These are phyloP conservation scores for Botryotinia narcissicola DNA, from an alignment of 2,329 filamentous ascomycete species.

Conservation along the genomic window DNA sequence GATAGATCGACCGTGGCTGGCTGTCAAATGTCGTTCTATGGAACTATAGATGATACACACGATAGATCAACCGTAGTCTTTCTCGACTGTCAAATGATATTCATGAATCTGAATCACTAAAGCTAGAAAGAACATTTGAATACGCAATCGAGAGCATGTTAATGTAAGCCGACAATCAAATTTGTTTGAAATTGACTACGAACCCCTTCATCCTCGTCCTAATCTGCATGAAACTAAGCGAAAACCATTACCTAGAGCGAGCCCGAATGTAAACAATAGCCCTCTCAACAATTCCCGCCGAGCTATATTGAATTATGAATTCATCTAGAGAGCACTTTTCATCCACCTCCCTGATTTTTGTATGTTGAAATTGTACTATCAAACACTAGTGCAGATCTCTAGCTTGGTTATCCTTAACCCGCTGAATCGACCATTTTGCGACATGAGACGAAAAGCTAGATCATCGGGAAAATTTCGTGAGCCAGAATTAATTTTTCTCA, in stretches of 20 bases:
- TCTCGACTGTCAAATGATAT: background rate
- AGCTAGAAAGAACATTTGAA: background rate
- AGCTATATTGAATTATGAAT: background rate
- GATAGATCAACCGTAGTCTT: background rate
- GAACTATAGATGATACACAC: background rate
- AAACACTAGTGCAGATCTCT: background rate
- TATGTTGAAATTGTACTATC: background rate
- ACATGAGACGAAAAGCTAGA: constrained; percentile 9
- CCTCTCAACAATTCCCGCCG: background rate
- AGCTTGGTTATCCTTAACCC: background rate
- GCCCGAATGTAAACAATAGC: background rate
- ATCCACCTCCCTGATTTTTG: background rate
- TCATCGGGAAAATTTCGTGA: constrained; percentile 4
- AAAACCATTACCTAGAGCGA: background rate
- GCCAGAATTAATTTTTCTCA: background rate
- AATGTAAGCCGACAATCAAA: background rate
- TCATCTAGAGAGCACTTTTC: background rate
- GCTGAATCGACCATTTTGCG: background rate
- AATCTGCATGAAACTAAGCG: constrained; percentile 11
- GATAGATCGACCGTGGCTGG: background rate
- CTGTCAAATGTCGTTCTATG: background rate
- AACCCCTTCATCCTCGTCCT: constrained; percentile 6
- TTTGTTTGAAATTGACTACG: background rate
- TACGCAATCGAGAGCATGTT: background rate
- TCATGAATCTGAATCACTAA: background rate